These are phyloP conservation scores for Musa schizocarpa DNA, from an alignment of 176 grass and related monocot species.

Conservation along the genomic window DNA sequence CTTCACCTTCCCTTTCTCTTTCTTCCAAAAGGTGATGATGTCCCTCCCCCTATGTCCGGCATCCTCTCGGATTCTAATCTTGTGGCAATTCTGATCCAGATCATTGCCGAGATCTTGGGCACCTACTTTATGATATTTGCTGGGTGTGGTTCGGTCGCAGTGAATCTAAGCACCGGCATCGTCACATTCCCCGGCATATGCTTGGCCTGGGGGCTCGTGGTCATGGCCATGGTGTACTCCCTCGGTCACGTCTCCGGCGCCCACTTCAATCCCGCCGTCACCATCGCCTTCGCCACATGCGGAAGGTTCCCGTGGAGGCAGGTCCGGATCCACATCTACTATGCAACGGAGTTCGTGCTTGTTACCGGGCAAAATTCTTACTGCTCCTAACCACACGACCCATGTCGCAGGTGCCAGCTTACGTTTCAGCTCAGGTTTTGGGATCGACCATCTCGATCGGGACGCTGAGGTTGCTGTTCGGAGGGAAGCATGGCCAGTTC, in stretches of 20 bases:
- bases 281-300: constrained; percentile 74
- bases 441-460: constrained; percentile 53
- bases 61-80: background rate
- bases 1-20: background rate
- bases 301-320: constrained; percentile 90
- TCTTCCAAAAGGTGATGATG: constrained; percentile 5
- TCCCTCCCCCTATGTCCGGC: background rate
- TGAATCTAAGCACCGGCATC: constrained; percentile 52
- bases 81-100: constrained; percentile 15
- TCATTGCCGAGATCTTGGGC: constrained; percentile 71
- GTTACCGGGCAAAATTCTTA: background rate
- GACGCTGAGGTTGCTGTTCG: constrained; percentile 56
- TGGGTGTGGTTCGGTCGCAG: constrained; percentile 63
- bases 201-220: constrained; percentile 58
- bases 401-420: constrained; percentile 49
- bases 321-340: constrained; percentile 15
- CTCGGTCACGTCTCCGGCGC: constrained; percentile 92
- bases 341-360: background rate
- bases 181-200: constrained; percentile 78
- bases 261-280: constrained; percentile 96
- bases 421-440: constrained; percentile 43
- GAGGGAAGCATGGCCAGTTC: constrained; percentile 39
- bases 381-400: background rate
- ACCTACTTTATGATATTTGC: constrained; percentile 92
- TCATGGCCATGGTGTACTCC: constrained; percentile 90